A percentile compares a stretch with the other conserved stretches of the same genome.
Conservation (phyloP, 2,329 filamentous ascomycete genomes). For the Aureobasidium zeae region DNA sequence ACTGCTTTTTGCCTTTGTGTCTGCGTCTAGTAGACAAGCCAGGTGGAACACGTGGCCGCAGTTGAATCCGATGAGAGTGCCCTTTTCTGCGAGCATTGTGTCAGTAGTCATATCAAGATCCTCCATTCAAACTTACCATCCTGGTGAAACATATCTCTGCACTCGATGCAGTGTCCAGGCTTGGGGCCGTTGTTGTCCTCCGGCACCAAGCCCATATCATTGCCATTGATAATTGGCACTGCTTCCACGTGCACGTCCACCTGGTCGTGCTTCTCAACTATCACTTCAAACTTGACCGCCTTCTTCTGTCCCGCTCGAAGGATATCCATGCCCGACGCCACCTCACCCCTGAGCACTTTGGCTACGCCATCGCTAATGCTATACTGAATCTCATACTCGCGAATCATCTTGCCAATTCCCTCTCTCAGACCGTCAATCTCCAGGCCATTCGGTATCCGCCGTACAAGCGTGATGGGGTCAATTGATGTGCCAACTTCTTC, state of each 20-base stretch:
- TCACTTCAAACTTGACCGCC: constrained; percentile 81
- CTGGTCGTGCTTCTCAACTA: constrained; percentile 34
- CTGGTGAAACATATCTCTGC: constrained; percentile 30
- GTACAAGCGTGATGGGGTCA: constrained; percentile 80
- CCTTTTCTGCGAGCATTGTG: constrained; percentile 41
- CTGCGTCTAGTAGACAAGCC: constrained; percentile 52
- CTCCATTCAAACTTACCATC: constrained; percentile 25
- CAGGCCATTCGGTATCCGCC: constrained; percentile 82
- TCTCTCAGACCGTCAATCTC: constrained; percentile 86
- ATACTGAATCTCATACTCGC: constrained; percentile 91
- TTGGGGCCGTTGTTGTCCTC: constrained; percentile 18
- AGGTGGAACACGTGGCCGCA: constrained; percentile 78
- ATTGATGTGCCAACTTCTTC: constrained; percentile 92
- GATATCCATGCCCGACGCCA: constrained; percentile 71
- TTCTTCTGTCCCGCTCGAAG: constrained; percentile 70
- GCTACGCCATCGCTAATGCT: constrained; percentile 88
- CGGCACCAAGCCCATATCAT: constrained; percentile 19
- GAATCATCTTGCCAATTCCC: constrained; percentile 80
- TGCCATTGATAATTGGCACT: constrained; percentile 18
- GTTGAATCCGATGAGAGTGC: constrained; percentile 69
- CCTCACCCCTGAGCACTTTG: constrained; percentile 76
- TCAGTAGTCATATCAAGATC: neutral
- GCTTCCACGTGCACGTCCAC: constrained; percentile 28
- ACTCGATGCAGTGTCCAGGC: constrained; percentile 34
- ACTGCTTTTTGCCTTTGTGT: constrained; percentile 36